Percentiles rank a stretch among this genome's conserved stretches.
These are phyloP conservation scores for Lachnellula cervina DNA, from an alignment of 2,329 filamentous ascomycete genomes.

Conservation along the genomic window DNA sequence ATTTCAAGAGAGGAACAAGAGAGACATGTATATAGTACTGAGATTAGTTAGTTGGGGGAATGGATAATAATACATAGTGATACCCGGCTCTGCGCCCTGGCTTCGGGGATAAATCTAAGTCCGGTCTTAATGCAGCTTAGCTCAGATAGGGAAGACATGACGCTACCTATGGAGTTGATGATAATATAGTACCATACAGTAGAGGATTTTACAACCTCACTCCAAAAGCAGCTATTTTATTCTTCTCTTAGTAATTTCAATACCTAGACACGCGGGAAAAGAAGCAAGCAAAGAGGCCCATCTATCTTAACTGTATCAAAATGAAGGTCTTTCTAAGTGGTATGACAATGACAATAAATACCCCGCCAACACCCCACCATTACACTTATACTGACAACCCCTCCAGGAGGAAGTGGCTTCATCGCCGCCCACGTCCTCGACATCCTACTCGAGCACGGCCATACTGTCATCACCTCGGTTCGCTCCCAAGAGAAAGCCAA, in stretches of 20 bases:
- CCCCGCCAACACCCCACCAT: conserved; percentile 15
- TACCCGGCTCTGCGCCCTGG: too few species aligned
- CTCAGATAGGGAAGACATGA: too few species aligned
- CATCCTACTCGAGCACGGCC: conserved; percentile 36
- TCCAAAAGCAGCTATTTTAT: too few species aligned
- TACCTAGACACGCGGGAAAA: too few species aligned
- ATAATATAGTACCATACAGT: too few species aligned
- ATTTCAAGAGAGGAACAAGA: background rate
- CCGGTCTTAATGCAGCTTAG: too few species aligned
- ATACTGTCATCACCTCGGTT: conserved; percentile 41
- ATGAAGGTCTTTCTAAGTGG: conserved; percentile 25
- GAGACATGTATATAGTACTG: conserved; percentile 11
- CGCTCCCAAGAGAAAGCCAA: conserved; percentile 45
- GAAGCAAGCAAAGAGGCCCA: background rate
- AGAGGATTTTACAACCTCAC: too few species aligned
- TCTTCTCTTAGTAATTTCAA: too few species aligned
- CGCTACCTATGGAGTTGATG: too few species aligned
- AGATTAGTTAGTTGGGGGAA: background rate
- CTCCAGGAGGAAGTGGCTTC: conserved; percentile 46
- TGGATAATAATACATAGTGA: background rate
- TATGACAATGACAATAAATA: conserved; percentile 7
- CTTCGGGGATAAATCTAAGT: too few species aligned
- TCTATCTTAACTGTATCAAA: background rate
- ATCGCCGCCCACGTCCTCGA: conserved; percentile 51
- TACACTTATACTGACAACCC: conserved; percentile 1